Evolutionary conservation across 108 stramenopile genomes (phyloP).

Genomic region (Fragilariopsis cylindrus): DNA sequence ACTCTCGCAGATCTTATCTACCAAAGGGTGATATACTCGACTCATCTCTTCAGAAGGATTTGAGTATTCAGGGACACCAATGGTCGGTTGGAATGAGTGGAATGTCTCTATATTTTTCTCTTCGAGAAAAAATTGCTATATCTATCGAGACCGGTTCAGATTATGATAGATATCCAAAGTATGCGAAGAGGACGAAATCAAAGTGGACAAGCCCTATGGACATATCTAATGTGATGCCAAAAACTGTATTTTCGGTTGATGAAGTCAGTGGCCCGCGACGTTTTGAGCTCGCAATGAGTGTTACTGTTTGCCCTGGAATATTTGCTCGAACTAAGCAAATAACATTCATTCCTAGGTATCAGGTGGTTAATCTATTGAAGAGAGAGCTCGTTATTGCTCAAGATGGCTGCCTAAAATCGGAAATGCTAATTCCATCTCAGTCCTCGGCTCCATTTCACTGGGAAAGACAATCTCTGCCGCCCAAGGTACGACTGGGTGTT

Average conservation of each 20-base stretch:
- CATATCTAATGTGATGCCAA: conserved; percentile 74
- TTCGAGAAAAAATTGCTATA: conserved; percentile 56
- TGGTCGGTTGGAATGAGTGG: conserved; percentile 80
- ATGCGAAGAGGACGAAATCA: conserved; percentile 32
- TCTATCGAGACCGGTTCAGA: conserved; percentile 49
- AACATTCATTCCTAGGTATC: conserved; percentile 66
- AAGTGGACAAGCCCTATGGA: conserved; percentile 73
- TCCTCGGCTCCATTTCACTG: conserved; percentile 67
- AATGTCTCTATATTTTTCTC: conserved; percentile 68
- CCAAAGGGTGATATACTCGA: conserved; percentile 31
- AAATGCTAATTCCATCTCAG: conserved; percentile 55
- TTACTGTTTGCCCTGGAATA: conserved; percentile 60
- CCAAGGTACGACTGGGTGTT: conserved; percentile 54
- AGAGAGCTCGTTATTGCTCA: conserved; percentile 61
- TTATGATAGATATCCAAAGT: conserved; percentile 4
- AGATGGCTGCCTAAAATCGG: conserved; percentile 51
- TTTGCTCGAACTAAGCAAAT: conserved; percentile 71
- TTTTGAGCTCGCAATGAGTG: conserved; percentile 75
- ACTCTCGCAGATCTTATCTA: conserved; percentile 58
- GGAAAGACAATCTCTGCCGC: conserved; percentile 47
- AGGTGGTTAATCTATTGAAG: conserved; percentile 72
- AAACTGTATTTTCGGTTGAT: conserved; percentile 68
- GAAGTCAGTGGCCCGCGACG: conserved; percentile 50
- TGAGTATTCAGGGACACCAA: conserved; percentile 55
- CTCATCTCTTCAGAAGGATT: conserved; percentile 40